These are phyloP conservation scores for Tolypocladium cylindrosporum DNA, from an alignment of 2,329 filamentous ascomycete species.

Conservation along the genomic window DNA sequence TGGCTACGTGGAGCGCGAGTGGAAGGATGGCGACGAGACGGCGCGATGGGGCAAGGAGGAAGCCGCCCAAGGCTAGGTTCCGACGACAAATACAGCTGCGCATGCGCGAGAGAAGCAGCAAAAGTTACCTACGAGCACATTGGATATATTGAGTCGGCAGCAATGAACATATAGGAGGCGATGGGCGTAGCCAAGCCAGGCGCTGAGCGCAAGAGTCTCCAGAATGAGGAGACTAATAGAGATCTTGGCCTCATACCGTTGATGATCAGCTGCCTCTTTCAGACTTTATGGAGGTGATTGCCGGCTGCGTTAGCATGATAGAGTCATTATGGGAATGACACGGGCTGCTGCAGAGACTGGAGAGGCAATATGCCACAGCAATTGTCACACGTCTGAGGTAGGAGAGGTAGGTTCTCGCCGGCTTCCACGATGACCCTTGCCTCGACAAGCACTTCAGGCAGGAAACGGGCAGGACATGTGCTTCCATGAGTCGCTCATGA, in stretches of 20 bases:
- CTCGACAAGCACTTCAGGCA: background rate
- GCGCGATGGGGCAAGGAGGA: conserved; percentile 63
- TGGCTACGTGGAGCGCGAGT: conserved; percentile 77
- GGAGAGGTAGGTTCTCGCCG: background rate
- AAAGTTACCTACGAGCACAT: background rate
- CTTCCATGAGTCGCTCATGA: background rate
- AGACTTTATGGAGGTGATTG: background rate
- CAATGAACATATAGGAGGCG: background rate
- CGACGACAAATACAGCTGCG: background rate
- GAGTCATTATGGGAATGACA: background rate
- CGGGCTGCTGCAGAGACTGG: background rate
- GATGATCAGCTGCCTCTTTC: background rate
- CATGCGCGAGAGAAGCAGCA: background rate
- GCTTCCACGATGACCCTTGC: background rate
- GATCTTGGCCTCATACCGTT: background rate
- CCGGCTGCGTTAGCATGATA: no score
- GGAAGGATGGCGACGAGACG: conserved; percentile 76
- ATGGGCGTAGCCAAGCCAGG: background rate
- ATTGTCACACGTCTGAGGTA: background rate
- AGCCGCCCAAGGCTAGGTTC: conserved; percentile 9
- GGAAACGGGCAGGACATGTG: background rate
- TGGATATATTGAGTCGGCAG: background rate
- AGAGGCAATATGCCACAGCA: background rate
- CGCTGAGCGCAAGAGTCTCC: background rate
- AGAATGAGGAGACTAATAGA: background rate